A percentile compares a stretch with the other conserved stretches of the same genome.
phyloP scores from a whole-genome alignment of 257 asterid genomes.

The Nicotiana sylvestris region DNA sequence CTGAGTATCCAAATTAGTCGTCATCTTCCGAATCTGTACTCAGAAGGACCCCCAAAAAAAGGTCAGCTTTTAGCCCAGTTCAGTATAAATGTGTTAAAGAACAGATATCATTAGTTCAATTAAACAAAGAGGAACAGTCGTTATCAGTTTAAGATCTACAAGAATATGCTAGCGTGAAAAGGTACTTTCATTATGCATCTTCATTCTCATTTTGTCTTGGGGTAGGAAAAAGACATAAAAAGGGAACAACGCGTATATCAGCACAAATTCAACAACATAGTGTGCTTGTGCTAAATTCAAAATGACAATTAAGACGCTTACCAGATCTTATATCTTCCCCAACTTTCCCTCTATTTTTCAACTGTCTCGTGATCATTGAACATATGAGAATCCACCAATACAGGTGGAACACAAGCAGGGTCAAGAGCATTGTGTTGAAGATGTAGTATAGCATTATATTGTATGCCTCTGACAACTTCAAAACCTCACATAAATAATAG shows the following conservation, averaged over 20 bases:
- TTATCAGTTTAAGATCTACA: not conserved
- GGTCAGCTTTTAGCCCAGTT: not conserved
- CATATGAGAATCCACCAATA: conserved; percentile 96
- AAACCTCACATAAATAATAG: conserved; percentile 35
- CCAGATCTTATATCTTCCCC: conserved; percentile 99
- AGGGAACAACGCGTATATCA: not conserved
- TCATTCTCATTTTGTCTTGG: not conserved
- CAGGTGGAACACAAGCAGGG: conserved; percentile 76
- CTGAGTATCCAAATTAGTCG: conserved; percentile 5
- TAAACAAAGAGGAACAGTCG: not conserved
- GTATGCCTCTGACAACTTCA: conserved; percentile 45
- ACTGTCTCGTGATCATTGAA: conserved; percentile 73
- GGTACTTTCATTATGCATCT: not conserved
- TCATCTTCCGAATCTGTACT: conserved; percentile 19
- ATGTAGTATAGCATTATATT: conserved; percentile 45
- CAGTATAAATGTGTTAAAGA: not conserved
- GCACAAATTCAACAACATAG: conserved; percentile 3
- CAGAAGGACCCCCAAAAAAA: not conserved
- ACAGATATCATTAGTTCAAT: too few relatives aligned
- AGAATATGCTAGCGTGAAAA: not conserved
- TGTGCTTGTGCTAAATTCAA: not conserved
- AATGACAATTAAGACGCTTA: conserved; percentile 18
- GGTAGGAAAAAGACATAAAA: not conserved
- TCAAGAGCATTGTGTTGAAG: conserved; percentile 78
- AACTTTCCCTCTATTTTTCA: conserved; percentile 80